A percentile compares a stretch with the other conserved stretches of the same genome.
phyloP scores from a whole-genome alignment of 129 eudicot genomes.

The Centrapalus pauciflorus region DNA sequence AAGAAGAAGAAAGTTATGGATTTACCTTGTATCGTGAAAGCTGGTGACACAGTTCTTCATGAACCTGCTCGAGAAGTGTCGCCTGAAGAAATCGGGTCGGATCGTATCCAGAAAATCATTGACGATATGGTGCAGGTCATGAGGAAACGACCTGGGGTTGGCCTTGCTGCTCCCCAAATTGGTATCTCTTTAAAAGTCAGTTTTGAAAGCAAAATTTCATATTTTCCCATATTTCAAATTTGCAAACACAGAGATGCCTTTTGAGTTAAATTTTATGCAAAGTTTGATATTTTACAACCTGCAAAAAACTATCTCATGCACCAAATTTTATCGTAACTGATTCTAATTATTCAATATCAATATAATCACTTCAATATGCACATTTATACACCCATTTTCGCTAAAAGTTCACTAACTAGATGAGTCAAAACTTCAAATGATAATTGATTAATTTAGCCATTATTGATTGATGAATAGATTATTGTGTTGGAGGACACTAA shows the following conservation, averaged over 20 bases:
- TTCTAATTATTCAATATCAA: too few species aligned
- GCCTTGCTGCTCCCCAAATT: slow-evolving; percentile 84
- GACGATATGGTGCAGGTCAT: slow-evolving; percentile 69
- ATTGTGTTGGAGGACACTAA: slow-evolving; percentile 80
- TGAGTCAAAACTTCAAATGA: not conserved
- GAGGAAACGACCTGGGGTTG: slow-evolving; percentile 77
- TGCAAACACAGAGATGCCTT: not conserved
- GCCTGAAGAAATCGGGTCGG: slow-evolving; percentile 57
- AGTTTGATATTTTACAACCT: not conserved
- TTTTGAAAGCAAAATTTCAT: not conserved
- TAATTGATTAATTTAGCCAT: slow-evolving; percentile 13
- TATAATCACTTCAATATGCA: too few species aligned
- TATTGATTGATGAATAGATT: slow-evolving; percentile 37
- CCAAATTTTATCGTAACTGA: too few species aligned
- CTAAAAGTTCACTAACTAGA: too few species aligned
- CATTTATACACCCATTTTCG: too few species aligned
- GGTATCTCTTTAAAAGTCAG: slow-evolving; percentile 65
- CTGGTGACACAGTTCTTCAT: slow-evolving; percentile 81
- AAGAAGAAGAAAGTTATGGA: slow-evolving; percentile 28
- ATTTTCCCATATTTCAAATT: too few species aligned
- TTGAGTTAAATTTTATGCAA: not conserved
- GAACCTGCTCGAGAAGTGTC: slow-evolving; percentile 59
- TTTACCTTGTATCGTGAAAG: slow-evolving; percentile 52
- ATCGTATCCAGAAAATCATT: slow-evolving; percentile 60
- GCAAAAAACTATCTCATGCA: too few species aligned